Evolutionary conservation across 441 rosid species (phyloP), one percentile per base, ranked within the genome.

Genomic region (Melastoma candidum): DNA sequence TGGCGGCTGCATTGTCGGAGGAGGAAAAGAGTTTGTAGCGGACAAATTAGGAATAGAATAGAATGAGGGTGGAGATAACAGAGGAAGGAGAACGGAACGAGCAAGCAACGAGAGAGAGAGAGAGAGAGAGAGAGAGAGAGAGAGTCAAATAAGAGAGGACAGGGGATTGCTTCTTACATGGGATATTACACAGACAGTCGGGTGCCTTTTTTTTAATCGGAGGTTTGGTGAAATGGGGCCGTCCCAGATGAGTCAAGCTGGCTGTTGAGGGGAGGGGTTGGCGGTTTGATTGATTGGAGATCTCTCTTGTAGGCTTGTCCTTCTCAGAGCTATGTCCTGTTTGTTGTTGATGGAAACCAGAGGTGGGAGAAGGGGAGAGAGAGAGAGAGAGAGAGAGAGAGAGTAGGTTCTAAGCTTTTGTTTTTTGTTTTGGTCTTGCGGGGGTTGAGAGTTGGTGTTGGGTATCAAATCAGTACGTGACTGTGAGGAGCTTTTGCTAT

Each of bases 171-270:
- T 67, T 17, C 22, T 17, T 50, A 51, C 46, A 52, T 66, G 22
- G 14, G 45, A 12, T 17, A 17, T 54, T 57, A 11, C 29, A 13
- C 52, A 12, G 12, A 17, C 24, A 29, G 24, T 41, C 22, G 22
- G 22, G 22, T 55, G 47, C 29, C 26, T 32, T 59, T 77, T 52
- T 57, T 59, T 71, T 67, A 64, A 59, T 66, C 11, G 17, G 52
- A 32, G 77, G 77, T 81, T 90, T 77, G 97, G 95, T 86, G 92
- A 71, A 77, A 70, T 69, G 87, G 76, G 56, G 61, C 67, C 79
- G 75, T 81, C 89, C 74, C 66, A 47, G 74, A 68, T 70, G 61
- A 73, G 71, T 61, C 75, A 71, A 13, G 71, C 68, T 68, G 71
- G 64, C 66, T 43, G 27, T 26, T 24, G 14, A 54, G 11, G 4